A percentile compares a stretch with the other conserved stretches of the same genome.
Conservation (phyloP, 1,284 basidiomycete species). For the Fomes fomentarius region DNA sequence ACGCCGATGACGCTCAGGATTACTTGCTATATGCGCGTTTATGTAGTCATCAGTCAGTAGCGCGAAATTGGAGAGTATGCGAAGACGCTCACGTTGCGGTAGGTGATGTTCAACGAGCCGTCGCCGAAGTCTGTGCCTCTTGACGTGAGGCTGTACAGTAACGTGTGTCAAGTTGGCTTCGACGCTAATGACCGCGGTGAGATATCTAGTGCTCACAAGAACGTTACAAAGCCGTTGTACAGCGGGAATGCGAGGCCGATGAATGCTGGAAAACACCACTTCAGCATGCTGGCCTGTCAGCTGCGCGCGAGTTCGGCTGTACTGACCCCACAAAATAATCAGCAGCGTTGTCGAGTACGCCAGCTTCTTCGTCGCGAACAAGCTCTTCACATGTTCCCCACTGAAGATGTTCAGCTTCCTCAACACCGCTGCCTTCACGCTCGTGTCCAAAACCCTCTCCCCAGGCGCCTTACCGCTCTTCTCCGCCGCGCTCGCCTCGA, state of each 20-base stretch:
- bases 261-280: slow-evolving; percentile 45
- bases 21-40: slow-evolving; percentile 47
- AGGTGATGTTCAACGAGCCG: slow-evolving; percentile 64
- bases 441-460: slow-evolving; percentile 29
- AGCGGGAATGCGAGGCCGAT: slow-evolving; percentile 78
- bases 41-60: not conserved
- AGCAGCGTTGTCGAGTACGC: slow-evolving; percentile 65
- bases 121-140: slow-evolving; percentile 68
- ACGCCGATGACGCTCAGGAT: slow-evolving; percentile 71
- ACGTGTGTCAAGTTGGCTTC: not conserved
- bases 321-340: slow-evolving; percentile 51
- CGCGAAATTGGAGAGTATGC: not conserved
- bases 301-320: no score
- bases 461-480: slow-evolving; percentile 20
- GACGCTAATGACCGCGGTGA: no score
- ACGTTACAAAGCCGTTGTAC: slow-evolving; percentile 70
- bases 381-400: slow-evolving; percentile 48
- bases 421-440: slow-evolving; percentile 39
- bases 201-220: no score
- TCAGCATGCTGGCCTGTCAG: not conserved
- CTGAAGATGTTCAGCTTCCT: slow-evolving; percentile 51
- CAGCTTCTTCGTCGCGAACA: slow-evolving; percentile 67
- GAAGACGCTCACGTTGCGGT: slow-evolving; percentile 57
- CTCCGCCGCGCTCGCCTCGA: slow-evolving; percentile 27
- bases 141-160: slow-evolving; percentile 48